Evolutionary conservation across 257 asterid genomes (phyloP).

Genomic region (Solanum chmielewskii): DNA sequence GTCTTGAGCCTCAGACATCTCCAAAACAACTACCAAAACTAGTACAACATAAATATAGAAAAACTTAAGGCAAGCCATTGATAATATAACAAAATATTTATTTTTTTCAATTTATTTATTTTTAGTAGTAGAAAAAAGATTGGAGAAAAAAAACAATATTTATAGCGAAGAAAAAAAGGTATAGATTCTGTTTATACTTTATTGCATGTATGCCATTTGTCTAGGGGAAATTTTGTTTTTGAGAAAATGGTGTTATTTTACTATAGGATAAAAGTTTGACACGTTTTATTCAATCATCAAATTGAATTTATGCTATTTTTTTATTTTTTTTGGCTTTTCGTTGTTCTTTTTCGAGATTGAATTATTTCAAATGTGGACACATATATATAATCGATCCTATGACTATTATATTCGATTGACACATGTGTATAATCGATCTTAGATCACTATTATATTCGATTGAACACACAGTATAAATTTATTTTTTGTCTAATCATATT

Average conservation of each 20-base stretch:
- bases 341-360: not conserved
- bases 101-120: not conserved
- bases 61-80: not conserved
- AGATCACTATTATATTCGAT: too few species aligned
- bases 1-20: not conserved
- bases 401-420: too few species aligned
- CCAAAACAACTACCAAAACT: not conserved
- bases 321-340: not conserved
- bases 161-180: not conserved
- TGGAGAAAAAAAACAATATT: not conserved
- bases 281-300: not conserved
- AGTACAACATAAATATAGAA: not conserved
- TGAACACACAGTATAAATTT: too few species aligned
- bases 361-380: too few species aligned
- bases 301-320: not conserved
- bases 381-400: too few species aligned
- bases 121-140: not conserved
- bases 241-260: not conserved
- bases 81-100: not conserved
- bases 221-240: not conserved
- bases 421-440: too few species aligned
- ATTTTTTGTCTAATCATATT: not conserved
- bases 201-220: not conserved
- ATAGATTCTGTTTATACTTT: not conserved
- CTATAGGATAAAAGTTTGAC: not conserved